Percentiles rank a stretch among this genome's conserved stretches.
phyloP scores from a whole-genome alignment of 1,284 basidiomycete species.

The Clitocybe nebularis region DNA sequence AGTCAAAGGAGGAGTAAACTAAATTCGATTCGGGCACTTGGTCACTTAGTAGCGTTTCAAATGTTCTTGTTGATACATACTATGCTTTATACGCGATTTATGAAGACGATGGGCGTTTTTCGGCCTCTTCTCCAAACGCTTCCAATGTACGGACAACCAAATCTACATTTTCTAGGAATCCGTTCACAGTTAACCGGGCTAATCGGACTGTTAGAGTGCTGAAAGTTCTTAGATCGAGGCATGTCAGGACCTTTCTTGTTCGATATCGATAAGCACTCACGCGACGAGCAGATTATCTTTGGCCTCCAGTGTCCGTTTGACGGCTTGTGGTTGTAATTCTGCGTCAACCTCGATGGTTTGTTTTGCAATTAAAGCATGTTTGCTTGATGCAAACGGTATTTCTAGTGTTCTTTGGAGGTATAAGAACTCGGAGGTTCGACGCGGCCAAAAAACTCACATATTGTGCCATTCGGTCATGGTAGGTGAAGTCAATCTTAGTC shows the following conservation, averaged over 20 bases:
- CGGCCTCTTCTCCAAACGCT: conserved; percentile 68
- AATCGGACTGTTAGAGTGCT: conserved; percentile 76
- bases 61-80: conserved; percentile 4
- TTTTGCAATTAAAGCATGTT: conserved; percentile 77
- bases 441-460: conserved; percentile 22
- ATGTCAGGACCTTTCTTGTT: neutral
- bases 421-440: conserved; percentile 8
- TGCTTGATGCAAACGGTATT: conserved; percentile 70
- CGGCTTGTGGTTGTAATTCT: conserved; percentile 77
- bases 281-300: conserved; percentile 67
- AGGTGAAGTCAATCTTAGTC: conserved; percentile 7
- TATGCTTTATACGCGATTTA: too few relatives aligned
- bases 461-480: conserved; percentile 29
- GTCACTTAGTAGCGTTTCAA: neutral
- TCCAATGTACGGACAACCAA: conserved; percentile 79
- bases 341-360: conserved; percentile 81
- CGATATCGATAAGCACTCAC: conserved; percentile 38
- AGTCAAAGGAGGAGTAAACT: conserved; percentile 21
- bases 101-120: conserved; percentile 14
- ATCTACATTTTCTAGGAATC: conserved; percentile 84
- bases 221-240: conserved; percentile 48
- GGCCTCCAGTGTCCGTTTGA: conserved; percentile 64
- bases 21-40: too few relatives aligned
- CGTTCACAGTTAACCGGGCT: conserved; percentile 78
- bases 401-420: conserved; percentile 52